Base-by-base conservation (phyloP, 163 green algal genomes). In the Chlamydomonas reinhardtii region DNA sequence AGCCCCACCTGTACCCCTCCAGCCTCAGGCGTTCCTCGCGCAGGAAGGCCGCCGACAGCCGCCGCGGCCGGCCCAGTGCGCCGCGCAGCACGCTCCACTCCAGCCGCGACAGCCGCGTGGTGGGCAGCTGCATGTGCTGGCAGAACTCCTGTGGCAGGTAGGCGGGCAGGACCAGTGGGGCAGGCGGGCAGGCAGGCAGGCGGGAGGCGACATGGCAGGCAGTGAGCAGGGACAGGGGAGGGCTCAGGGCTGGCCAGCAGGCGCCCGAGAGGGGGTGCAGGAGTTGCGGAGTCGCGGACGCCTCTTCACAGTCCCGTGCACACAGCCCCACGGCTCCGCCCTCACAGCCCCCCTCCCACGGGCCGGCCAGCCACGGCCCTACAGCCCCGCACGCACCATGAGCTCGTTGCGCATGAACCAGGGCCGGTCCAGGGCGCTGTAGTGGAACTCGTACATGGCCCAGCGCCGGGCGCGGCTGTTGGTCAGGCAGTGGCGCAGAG, bases 371-470 rank as follows among this genome's bases (percentile, higher is more conserved):
- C 39, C 39, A 48, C 39, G 39, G 39, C 39, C n/a, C n/a, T n/a
- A 48, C 39, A 48, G 39, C 39, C 8, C 39, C 6, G 6, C 11
- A 56, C 48, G 48, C 48, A 56, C 48, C 48, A 56, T 56, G 48
- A 96, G 87, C 83, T 95, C 92, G 76, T 91, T 96, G 32, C 89
- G 84, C 86, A 94, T 85, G 84, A 97, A 96, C 91, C 92, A 98
- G 73, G 94, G 93, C 16, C 95, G 92, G 89, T 98, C 96, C 14
- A 98, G 75, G 0, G 93, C 92, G 37, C 82, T 91, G 92, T 91
- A 96, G 77, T 95, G 94, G 74, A 95, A 98, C 92, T 98, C 95
- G 56, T 85, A 92, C 48, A 84, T 75, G 35, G 56, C 87, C 94
- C 94, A 97, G 25, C 86, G 85, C 65, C 88, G 82, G 4, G 82